Conservation (phyloP, 2,329 filamentous ascomycete genomes). For the Calonectria pteridis region DNA sequence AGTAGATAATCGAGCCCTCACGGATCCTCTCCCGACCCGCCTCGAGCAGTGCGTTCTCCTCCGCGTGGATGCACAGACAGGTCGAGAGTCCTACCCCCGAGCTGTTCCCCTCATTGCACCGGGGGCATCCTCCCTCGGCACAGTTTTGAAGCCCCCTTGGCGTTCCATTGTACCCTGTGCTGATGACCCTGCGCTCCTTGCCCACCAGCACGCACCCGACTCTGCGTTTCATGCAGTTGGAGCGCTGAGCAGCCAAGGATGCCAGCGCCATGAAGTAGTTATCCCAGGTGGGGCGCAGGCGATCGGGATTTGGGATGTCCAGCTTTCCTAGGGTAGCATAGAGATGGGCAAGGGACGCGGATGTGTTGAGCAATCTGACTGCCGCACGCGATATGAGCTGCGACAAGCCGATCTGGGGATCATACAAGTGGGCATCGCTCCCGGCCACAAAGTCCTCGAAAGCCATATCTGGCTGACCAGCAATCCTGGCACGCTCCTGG, state of each 20-base stretch:
- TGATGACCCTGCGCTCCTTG: constrained; percentile 86
- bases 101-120: constrained; percentile 83
- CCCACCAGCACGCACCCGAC: constrained; percentile 93
- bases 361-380: constrained; percentile 88
- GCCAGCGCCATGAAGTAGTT: constrained; percentile 99
- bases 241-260: constrained; percentile 87
- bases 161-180: constrained; percentile 98
- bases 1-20: constrained; percentile 87
- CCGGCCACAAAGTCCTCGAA: constrained; percentile 69
- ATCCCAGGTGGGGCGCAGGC: constrained; percentile 93
- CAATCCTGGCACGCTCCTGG: constrained; percentile 53
- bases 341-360: constrained; percentile 77
- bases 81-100: constrained; percentile 82
- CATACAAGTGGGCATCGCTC: constrained; percentile 83
- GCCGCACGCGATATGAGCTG: constrained; percentile 85
- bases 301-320: constrained; percentile 81
- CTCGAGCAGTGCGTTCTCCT: constrained; percentile 96
- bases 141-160: constrained; percentile 90
- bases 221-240: constrained; percentile 98
- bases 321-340: constrained; percentile 79
- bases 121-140: constrained; percentile 87
- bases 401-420: constrained; percentile 72
- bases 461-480: constrained; percentile 46
- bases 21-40: constrained; percentile 91
- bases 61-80: constrained; percentile 96